Evolutionary conservation across 1,284 basidiomycete species (phyloP), one percentile per base, ranked within the genome.

Genomic region (Mixia osmundae): DNA sequence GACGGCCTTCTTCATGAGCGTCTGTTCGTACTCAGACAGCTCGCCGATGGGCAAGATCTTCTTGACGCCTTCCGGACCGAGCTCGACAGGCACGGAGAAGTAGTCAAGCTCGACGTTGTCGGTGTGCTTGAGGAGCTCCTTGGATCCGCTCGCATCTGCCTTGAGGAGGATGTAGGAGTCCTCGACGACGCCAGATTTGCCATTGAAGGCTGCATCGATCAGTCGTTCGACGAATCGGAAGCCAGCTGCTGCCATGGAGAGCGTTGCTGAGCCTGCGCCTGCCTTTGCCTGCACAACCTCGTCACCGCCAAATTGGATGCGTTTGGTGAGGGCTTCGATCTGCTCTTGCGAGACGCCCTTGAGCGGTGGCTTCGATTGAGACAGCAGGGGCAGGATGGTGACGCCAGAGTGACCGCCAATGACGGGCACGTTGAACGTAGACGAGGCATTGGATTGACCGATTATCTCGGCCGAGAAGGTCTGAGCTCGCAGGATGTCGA

Each of bases 241-340:
- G 19, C 43, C 39, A 33, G 40, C 37, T 29, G 36, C 37, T 6
- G 40, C 43, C 43, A 42, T 44, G 30, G 40, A 39, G 34, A 44
- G 35, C 18, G 61, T 85, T 25, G 80, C 79, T 24, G 69, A 73
- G 30, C 80, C 78, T 44, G 75, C 50, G 28, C 75, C 67, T 48
- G 76, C 79, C 64, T 87, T 85, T 45, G 80, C 80, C 62, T 82
- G 71, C 56, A 85, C 80, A 50, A 83, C 79, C 63, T 85, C 77
- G 55, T 85, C 80, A 55, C 80, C 80, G 49, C 89, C 89, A 53
- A 80, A 95, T 61, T 95, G 89, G 56, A 95, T 89, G 48, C 83
- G 74, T 49, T 85, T 65, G 40, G 83, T 64, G 39, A 91, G 65
- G 18, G 65, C 62, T 35, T 71, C 67, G 39, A 50, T 31, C 46